A percentile compares a stretch with the other conserved stretches of the same genome.
Conservation (phyloP, 768 basidiomycete genomes). For the Phaeotremella fagi region DNA sequence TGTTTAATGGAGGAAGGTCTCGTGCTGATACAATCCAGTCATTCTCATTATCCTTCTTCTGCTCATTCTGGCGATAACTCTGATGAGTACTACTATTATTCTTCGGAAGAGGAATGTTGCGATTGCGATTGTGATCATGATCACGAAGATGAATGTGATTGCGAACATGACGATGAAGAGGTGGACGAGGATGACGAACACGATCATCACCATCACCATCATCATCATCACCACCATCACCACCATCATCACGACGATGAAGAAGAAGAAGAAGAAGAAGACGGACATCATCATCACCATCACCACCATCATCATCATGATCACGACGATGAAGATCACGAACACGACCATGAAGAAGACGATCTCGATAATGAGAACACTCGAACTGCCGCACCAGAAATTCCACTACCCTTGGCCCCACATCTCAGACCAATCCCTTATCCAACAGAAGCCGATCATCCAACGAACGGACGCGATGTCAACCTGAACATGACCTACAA, state of each 20-base stretch:
- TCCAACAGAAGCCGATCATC: neutral
- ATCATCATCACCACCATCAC: conserved; percentile 18
- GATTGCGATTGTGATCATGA: conserved; percentile 19
- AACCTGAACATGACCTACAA: conserved; percentile 10
- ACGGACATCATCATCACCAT: conserved; percentile 2
- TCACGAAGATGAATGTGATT: conserved; percentile 23
- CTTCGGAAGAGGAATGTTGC: conserved; percentile 9
- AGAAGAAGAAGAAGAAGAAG: conserved; percentile 5
- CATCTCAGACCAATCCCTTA: neutral
- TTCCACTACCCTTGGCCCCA: neutral
- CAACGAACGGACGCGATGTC: neutral
- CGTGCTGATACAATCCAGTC: conserved; percentile 2
- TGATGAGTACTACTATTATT: conserved; percentile 17
- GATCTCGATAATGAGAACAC: conserved; percentile 1
- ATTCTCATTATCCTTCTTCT: conserved; percentile 13
- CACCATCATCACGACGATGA: conserved; percentile 17
- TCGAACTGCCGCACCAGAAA: conserved; percentile 1
- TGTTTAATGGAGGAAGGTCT: neutral
- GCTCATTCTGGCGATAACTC: conserved; percentile 26
- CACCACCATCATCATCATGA: conserved; percentile 10
- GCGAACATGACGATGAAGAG: conserved; percentile 19
- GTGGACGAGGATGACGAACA: conserved; percentile 15
- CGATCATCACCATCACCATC: conserved; percentile 3
- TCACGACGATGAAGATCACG: conserved; percentile 5
- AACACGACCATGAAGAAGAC: conserved; percentile 7